Conservation (phyloP, 352 stramenopile species). For the Pythium guiyangense region DNA sequence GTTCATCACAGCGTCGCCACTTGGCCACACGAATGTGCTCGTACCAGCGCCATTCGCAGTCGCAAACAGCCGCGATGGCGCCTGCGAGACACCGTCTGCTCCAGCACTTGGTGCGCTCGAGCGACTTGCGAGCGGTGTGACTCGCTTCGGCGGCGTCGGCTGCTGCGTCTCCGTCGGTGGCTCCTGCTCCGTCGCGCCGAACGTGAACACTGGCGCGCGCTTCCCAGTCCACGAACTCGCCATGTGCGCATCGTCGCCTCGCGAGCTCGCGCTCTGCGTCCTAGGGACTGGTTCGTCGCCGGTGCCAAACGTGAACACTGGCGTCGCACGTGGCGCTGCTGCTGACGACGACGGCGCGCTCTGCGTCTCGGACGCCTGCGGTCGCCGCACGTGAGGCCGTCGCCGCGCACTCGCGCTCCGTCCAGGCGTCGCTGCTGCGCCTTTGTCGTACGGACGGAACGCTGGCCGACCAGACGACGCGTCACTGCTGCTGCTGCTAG, state of each 20-base stretch:
- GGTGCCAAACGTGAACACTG: constrained; percentile 3
- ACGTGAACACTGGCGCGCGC: no score
- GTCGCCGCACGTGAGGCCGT: background rate
- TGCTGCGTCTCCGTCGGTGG: no score
- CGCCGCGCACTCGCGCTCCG: background rate
- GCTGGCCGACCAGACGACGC: background rate
- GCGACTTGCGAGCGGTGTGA: no score
- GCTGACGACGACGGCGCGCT: background rate
- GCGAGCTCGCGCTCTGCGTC: no score
- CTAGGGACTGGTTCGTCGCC: no score
- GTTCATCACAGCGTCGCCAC: constrained; percentile 8
- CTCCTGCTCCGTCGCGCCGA: no score
- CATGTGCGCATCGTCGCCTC: background rate
- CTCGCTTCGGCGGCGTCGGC: no score
- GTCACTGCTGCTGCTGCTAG: background rate
- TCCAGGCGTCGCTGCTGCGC: background rate
- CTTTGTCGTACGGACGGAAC: constrained; percentile 12
- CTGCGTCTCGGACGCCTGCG: background rate
- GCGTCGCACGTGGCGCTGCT: background rate
- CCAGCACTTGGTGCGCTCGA: no score
- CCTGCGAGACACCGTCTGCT: background rate
- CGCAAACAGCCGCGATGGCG: background rate
- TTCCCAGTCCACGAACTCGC: background rate
- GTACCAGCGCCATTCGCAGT: background rate
- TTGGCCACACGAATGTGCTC: background rate